These are phyloP conservation scores for Xerophyta viscosa DNA, from an alignment of 106 monocot species.

Conservation along the genomic window DNA sequence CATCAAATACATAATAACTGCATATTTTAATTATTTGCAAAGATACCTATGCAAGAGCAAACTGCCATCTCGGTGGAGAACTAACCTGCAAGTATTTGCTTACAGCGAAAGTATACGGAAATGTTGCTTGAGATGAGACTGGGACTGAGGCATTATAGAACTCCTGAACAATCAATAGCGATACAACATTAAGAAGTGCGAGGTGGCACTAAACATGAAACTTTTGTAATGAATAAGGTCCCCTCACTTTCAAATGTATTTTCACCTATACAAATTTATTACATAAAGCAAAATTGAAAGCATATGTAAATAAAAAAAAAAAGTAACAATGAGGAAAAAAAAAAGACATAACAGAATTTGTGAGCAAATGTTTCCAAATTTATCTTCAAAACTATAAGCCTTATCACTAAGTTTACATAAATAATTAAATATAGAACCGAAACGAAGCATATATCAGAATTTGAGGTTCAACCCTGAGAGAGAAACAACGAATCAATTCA, in stretches of 20 bases:
- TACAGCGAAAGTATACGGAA: slow-evolving; percentile 82
- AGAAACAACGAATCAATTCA: no score
- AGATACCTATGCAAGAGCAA: neutral
- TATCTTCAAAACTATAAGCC: neutral
- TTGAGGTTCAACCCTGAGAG: no score
- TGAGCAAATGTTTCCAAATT: no score
- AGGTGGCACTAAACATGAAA: no score
- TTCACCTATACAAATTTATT: no score
- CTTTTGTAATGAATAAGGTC: no score
- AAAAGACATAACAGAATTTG: no score
- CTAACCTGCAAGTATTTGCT: slow-evolving; percentile 89
- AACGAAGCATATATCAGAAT: neutral
- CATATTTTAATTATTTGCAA: neutral
- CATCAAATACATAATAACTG: neutral
- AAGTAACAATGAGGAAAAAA: no score
- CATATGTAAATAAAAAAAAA: no score
- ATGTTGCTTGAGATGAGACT: slow-evolving; percentile 70
- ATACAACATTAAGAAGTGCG: no score
- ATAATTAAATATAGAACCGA: neutral
- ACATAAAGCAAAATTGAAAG: no score
- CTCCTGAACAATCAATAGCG: no score
- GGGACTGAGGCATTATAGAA: slow-evolving; percentile 84
- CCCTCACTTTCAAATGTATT: neutral
- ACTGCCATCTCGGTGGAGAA: neutral
- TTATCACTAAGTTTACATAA: neutral